These are phyloP conservation scores for Gaultheria prostrata DNA, from an alignment of 148 eudicot species.

Conservation along the genomic window DNA sequence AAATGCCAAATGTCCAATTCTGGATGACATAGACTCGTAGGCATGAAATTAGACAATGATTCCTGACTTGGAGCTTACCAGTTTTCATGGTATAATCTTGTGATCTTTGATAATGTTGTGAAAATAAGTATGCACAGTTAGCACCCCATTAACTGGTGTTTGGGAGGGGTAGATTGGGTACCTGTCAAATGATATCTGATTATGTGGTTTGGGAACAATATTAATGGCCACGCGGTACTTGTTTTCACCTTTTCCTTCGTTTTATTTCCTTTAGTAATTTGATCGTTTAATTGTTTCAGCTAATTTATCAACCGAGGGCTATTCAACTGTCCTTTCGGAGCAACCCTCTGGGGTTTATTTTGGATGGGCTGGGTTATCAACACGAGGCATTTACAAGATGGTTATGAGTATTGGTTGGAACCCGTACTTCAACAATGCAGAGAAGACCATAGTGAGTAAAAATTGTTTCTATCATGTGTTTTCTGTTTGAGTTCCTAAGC, in stretches of 20 bases:
- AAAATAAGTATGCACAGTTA: no score
- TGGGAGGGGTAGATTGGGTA: not conserved
- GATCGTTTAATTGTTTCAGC: constrained; percentile 39
- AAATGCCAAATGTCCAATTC: not conserved
- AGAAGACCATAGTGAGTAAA: constrained; percentile 87
- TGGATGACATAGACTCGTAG: constrained; percentile 1
- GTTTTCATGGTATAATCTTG: not conserved
- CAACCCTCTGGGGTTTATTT: constrained; percentile 91
- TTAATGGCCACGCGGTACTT: not conserved
- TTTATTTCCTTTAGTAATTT: not conserved
- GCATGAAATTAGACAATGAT: not conserved
- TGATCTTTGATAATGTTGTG: not conserved
- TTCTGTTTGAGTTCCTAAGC: constrained; percentile 4
- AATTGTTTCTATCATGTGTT: not conserved
- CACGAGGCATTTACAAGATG: constrained; percentile 84
- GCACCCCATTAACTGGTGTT: not conserved
- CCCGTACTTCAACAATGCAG: constrained; percentile 81
- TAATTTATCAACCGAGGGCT: constrained; percentile 71
- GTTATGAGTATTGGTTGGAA: constrained; percentile 99
- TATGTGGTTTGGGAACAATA: not conserved
- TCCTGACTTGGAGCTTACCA: not conserved
- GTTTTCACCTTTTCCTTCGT: not conserved
- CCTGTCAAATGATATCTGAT: not conserved
- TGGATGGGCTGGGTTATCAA: constrained; percentile 85
- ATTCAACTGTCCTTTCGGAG: constrained; percentile 57